Base-by-base conservation (phyloP, 169 alveolate species). In the Plasmodium falciparum region DNA sequence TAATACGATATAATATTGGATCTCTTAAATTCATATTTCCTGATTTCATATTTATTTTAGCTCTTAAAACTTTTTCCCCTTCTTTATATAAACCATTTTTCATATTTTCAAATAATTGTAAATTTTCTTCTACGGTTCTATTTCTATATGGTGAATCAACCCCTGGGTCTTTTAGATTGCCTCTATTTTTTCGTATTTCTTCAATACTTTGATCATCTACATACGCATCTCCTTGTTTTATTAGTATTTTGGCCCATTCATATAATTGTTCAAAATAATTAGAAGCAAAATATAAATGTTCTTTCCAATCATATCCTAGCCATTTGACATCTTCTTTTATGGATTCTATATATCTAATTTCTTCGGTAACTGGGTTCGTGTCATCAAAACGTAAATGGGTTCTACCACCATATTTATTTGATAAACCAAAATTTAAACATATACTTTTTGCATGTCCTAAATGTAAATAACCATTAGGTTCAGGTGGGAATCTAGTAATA, bases 381-480 rank as follows among this genome's bases (percentile, higher is more conserved):
- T 99, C 99, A 94, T 99, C 99, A 91, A 97, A 98, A 59, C 99
- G 93, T 90, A 99, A 59, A 92, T 99, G 99, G 62, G 99, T 97
- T 47, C 96, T 90, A 8, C 99, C 99, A 49, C 97, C 96, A 86
- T 95, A 97, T 72, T 95, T 96, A 76, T 92, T 88, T 1, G 99
- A 99, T 22, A 98, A 91, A 22, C 98, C 99, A 74, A 98, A 99
- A 92, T 97, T 98, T 88, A 98, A 96, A 83, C 99, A 96, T 91
- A 99, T 98, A 47, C 99, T 97, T 93, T 99, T 99, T 12, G 99
- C 99, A 94, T 99, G 99, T 1, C 99, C 99, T 50, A 99, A 95
- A 89, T 99, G 99, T 45, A 99, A 96, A 76, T 96, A 99, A n/a
- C 99, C 99, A 94, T 99, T 99, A 33, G 99, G 99, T 94, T 99